Evolutionary conservation across 306 rosid species (phyloP).

Genomic region (Ochetophila trinervis): DNA sequence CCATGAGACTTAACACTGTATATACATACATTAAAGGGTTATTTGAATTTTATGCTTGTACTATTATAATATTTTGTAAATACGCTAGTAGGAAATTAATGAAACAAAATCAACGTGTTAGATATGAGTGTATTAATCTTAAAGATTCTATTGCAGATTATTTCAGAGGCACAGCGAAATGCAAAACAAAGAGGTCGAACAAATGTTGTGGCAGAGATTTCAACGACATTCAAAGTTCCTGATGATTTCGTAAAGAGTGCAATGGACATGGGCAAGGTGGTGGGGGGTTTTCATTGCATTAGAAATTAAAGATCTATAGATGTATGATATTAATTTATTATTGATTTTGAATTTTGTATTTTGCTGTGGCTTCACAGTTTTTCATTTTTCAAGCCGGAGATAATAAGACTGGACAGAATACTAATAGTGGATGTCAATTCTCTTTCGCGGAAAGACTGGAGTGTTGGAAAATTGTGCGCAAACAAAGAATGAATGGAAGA

Average conservation of each 20-base stretch:
- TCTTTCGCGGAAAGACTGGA: slow-evolving; percentile 3
- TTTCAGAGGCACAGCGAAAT: neutral
- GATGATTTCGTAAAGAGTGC: neutral
- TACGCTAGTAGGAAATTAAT: too few species aligned
- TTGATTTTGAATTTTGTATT: neutral
- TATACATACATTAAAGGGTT: neutral
- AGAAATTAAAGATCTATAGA: neutral
- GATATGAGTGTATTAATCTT: neutral
- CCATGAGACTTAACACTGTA: neutral
- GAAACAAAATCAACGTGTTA: neutral
- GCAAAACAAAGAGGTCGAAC: neutral
- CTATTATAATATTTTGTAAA: too few species aligned
- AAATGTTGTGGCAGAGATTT: neutral
- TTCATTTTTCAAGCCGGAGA: neutral
- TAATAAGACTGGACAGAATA: neutral
- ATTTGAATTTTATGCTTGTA: too few species aligned
- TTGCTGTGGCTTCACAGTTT: neutral
- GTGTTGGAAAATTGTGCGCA: slow-evolving; percentile 12
- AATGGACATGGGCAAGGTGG: slow-evolving; percentile 7
- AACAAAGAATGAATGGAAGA: neutral
- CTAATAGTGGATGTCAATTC: neutral
- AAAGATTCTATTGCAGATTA: neutral
- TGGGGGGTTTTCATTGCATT: neutral
- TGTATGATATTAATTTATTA: neutral
- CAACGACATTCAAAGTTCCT: slow-evolving; percentile 7